These are phyloP conservation scores for Ceriops tagal DNA, from an alignment of 345 rosid species.

Conservation along the genomic window DNA sequence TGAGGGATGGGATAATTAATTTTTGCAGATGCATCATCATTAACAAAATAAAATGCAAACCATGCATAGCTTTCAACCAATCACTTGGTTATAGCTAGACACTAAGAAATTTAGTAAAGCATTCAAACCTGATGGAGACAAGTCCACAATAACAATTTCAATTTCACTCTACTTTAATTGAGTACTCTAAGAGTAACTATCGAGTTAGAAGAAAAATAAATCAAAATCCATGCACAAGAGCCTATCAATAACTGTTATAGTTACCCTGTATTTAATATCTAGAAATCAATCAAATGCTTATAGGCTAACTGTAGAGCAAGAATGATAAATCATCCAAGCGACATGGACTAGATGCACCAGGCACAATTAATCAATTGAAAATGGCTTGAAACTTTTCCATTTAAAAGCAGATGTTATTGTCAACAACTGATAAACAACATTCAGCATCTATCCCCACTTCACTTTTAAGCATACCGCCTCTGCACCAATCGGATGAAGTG, in stretches of 20 bases:
- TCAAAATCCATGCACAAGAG: not conserved
- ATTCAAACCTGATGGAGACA: too few relatives aligned
- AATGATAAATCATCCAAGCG: not conserved
- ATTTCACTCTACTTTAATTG: too few relatives aligned
- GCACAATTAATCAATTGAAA: not conserved
- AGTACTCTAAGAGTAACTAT: too few relatives aligned
- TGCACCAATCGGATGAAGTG: constrained; percentile 98
- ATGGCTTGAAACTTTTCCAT: not conserved
- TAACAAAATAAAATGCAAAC: too few relatives aligned
- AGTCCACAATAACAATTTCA: too few relatives aligned
- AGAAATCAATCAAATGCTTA: not conserved
- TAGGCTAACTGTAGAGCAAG: not conserved
- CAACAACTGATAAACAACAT: not conserved
- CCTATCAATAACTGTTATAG: not conserved
- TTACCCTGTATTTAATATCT: not conserved
- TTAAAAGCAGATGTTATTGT: not conserved
- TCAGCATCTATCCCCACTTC: not conserved
- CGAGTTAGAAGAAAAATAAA: not conserved
- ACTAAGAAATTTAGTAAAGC: too few relatives aligned
- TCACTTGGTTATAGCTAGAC: too few relatives aligned
- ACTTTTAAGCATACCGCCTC: constrained; percentile 54
- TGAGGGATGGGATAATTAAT: too few relatives aligned
- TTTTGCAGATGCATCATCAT: too few relatives aligned
- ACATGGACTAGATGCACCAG: not conserved
- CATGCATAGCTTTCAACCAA: too few relatives aligned